Evolutionary conservation across 2,329 filamentous ascomycete species (phyloP), one percentile per base, ranked within the genome.

Genomic region (Penicillium sp.): DNA sequence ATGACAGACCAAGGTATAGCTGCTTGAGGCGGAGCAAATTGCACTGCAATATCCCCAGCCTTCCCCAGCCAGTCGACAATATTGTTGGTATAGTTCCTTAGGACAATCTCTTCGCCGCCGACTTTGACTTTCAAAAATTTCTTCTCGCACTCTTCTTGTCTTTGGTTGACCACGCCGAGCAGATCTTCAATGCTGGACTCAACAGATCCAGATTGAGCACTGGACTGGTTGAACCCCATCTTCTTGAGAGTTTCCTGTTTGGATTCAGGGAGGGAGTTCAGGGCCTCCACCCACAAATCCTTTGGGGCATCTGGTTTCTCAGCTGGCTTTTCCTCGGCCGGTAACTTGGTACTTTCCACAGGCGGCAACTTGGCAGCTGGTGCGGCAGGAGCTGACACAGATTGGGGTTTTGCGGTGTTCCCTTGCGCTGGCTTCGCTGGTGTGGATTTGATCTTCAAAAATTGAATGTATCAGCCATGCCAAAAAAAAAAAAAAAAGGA

Each of bases 1-100:
- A 56, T 26, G 3, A 51, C 22, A 29, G 24, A 67, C 70, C 66
- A 75, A 16, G 68, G 71, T 37, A 74, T 61, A 29, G 64, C 61
- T 18, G 69, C 68, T 61, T 73, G 68, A 11, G 54, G 61, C 3
- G 72, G 68, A 52, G 74, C 66, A 57, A 67, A 70, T 47, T 71
- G 65, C 22, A 70, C 57, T 0, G 63, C 64, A 46, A 67, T 56
- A 61, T 74, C 67, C 0, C 69, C 69, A 10, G 55, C 46, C 32
- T 55, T 55, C 22, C 56, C 42, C 7, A 62, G 2, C 58, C 58
- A 62, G 3, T 43, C 44, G 6, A 57, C 46, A 34, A 60, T 60
- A 5, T 47, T 52, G n/a, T 50, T 56, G 1, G 60, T 58, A 40
- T 62, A 62, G 14, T 62, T 44, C 34, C 60, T 26, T 2, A 58